These are phyloP conservation scores for Sphaerulina musiva DNA, from an alignment of 2,329 filamentous ascomycete species.

Conservation along the genomic window DNA sequence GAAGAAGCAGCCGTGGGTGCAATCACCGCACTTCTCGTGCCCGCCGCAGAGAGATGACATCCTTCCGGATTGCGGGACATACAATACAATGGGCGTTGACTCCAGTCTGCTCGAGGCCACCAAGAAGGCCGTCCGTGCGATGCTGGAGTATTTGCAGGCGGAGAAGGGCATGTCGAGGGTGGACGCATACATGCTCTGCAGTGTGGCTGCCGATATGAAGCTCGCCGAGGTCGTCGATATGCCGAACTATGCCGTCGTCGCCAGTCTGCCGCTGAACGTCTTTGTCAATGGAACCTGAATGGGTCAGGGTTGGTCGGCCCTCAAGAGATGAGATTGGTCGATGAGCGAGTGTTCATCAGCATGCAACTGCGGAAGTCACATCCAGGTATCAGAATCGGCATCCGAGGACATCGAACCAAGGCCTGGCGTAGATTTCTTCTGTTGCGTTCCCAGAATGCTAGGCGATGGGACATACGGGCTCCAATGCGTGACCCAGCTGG, in stretches of 20 bases:
- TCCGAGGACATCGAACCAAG: no score
- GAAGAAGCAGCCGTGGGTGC: slow-evolving; percentile 15
- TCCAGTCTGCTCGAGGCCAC: slow-evolving; percentile 16
- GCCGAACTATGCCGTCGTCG: slow-evolving; percentile 20
- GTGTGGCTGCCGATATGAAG: slow-evolving; percentile 17
- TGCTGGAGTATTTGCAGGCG: slow-evolving; percentile 16
- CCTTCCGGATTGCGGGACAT: slow-evolving; percentile 16
- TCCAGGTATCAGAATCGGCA: no score
- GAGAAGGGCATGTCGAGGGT: slow-evolving; percentile 10
- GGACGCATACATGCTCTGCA: slow-evolving; percentile 23
- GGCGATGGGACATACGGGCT: no score
- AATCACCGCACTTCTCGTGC: slow-evolving; percentile 14
- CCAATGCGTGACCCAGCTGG: no score
- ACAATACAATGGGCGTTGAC: slow-evolving; percentile 21
- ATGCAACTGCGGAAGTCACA: no score
- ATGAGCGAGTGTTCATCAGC: no score
- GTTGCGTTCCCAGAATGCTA: no score
- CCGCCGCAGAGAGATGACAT: slow-evolving; percentile 10
- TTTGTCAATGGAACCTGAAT: slow-evolving; percentile 5
- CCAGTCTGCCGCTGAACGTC: slow-evolving; percentile 18
- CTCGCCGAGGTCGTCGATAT: slow-evolving; percentile 21
- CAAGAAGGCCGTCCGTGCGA: slow-evolving; percentile 19
- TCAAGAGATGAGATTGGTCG: neutral
- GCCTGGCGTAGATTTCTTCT: no score
- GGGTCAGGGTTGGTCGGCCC: neutral